A percentile compares a stretch with the other conserved stretches of the same genome.
These are phyloP conservation scores for Fusarium sp. DNA, from an alignment of 2,329 filamentous ascomycete species.

Conservation along the genomic window DNA sequence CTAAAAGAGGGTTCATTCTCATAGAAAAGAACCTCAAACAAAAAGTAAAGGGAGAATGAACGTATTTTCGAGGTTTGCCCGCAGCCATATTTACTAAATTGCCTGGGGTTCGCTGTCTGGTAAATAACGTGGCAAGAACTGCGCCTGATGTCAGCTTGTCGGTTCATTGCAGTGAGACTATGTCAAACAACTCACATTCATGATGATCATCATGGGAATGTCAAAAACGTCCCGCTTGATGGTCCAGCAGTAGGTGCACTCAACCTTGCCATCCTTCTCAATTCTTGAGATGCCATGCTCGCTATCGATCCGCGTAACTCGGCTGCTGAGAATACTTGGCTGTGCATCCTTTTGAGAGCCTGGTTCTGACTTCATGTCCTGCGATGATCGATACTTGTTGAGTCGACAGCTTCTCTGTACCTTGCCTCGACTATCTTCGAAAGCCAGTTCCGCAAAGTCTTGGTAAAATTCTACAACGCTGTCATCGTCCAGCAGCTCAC, in stretches of 20 bases:
- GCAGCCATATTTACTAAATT: constrained; percentile 56
- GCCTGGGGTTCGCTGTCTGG: constrained; percentile 70
- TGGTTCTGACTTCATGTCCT: constrained; percentile 60
- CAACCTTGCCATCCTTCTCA: constrained; percentile 90
- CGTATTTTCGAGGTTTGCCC: constrained; percentile 35
- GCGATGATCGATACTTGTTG: constrained; percentile 88
- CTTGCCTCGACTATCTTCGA: constrained; percentile 89
- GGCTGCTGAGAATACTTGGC: constrained; percentile 68
- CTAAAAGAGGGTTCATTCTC: constrained; percentile 34
- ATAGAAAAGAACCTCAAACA: constrained; percentile 38
- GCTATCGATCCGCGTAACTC: constrained; percentile 75
- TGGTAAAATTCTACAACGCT: constrained; percentile 96
- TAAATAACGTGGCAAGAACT: constrained; percentile 74
- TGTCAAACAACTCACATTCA: constrained; percentile 81
- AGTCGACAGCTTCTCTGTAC: constrained; percentile 88
- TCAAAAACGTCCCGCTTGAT: constrained; percentile 98
- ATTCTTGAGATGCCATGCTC: constrained; percentile 86
- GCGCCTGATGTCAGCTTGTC: constrained; percentile 8
- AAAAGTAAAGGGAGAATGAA: constrained; percentile 47
- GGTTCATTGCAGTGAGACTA: too few relatives aligned
- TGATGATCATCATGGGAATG: constrained; percentile 98
- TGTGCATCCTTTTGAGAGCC: constrained; percentile 62
- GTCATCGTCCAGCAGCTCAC: constrained; percentile 93
- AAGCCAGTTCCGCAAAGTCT: constrained; percentile 92
- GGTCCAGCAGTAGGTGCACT: constrained; percentile 97